A percentile compares a stretch with the other conserved stretches of the same genome.
These are phyloP conservation scores for Psidium guajava DNA, from an alignment of 345 rosid genomes.

Conservation along the genomic window DNA sequence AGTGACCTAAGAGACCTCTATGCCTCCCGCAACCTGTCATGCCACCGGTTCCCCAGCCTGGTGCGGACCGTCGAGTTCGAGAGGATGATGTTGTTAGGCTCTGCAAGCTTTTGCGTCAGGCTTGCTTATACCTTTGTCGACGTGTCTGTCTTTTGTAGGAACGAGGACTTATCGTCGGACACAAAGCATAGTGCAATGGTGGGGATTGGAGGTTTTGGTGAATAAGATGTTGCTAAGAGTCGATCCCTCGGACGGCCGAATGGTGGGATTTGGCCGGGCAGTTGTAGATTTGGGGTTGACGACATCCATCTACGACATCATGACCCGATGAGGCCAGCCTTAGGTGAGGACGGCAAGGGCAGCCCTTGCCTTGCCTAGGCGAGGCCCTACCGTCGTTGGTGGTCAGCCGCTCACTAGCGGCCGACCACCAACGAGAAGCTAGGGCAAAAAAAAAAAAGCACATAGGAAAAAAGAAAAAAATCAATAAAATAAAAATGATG, in stretches of 20 bases:
- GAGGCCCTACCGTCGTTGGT: too few relatives aligned
- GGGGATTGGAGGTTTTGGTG: conserved; percentile 26
- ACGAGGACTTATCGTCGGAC: conserved; percentile 1
- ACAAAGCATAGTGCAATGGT: conserved; percentile 5
- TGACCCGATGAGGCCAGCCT: conserved; percentile 4
- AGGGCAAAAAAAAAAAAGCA: too few relatives aligned
- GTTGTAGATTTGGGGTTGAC: conserved; percentile 73
- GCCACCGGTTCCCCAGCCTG: conserved; percentile 37
- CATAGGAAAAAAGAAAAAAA: too few relatives aligned
- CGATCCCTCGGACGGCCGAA: conserved; percentile 36
- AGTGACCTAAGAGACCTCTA: conserved; percentile 36
- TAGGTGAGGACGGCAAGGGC: too few relatives aligned
- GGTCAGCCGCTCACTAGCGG: too few relatives aligned
- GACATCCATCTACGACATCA: conserved; percentile 71
- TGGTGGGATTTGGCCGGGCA: conserved; percentile 81
- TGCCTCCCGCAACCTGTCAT: conserved; percentile 47
- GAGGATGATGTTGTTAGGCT: conserved; percentile 22
- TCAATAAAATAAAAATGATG: too few relatives aligned
- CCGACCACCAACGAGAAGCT: too few relatives aligned
- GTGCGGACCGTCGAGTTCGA: conserved; percentile 3
- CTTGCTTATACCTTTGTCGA: conserved; percentile 45
- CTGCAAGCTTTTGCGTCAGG: conserved; percentile 55
- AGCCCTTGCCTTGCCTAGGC: too few relatives aligned
- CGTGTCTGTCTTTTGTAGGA: conserved; percentile 69
- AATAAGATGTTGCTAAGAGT: conserved; percentile 23